These are phyloP conservation scores for Isoetes engelmannii DNA, from an alignment of 83 land plant genomes.

Conservation along the genomic window DNA sequence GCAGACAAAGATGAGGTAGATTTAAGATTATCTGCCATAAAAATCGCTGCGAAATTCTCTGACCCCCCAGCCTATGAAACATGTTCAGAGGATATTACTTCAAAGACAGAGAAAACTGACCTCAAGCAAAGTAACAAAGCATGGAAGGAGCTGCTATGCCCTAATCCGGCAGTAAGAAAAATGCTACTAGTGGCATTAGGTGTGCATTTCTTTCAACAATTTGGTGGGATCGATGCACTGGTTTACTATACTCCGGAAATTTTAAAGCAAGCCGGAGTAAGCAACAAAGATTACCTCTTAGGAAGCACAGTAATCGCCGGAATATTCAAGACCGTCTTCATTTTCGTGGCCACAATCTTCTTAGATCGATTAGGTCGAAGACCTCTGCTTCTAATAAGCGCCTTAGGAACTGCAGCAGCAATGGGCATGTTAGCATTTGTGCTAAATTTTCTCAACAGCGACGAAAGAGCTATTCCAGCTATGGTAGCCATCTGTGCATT, in stretches of 20 bases:
- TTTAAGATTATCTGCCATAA: conserved; percentile 10
- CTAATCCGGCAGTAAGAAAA: conserved; percentile 16
- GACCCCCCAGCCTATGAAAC: too few relatives aligned
- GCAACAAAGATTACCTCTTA: conserved; percentile 11
- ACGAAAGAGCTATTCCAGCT: too few relatives aligned
- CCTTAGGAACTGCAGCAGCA: conserved; percentile 31
- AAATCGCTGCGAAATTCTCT: conserved; percentile 7
- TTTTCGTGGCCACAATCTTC: conserved; percentile 46
- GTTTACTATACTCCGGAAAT: conserved; percentile 30
- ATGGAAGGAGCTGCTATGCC: conserved; percentile 13
- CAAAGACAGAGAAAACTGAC: too few relatives aligned
- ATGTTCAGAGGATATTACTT: too few relatives aligned
- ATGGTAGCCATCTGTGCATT: too few relatives aligned
- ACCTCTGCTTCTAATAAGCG: conserved; percentile 45
- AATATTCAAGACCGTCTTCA: conserved; percentile 41
- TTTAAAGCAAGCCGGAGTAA: conserved; percentile 26
- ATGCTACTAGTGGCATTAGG: conserved; percentile 30
- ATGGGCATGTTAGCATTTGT: too few relatives aligned
- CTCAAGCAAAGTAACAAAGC: too few relatives aligned
- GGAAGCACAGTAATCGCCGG: conserved; percentile 53
- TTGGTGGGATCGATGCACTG: conserved; percentile 29
- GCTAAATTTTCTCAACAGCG: too few relatives aligned
- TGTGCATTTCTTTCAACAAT: conserved; percentile 33
- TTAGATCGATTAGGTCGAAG: conserved; percentile 48
- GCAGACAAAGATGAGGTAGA: conserved; percentile 17